Conservation (phyloP, 1,139 yeast genomes). For the Geotrichum cucujoidarum region DNA sequence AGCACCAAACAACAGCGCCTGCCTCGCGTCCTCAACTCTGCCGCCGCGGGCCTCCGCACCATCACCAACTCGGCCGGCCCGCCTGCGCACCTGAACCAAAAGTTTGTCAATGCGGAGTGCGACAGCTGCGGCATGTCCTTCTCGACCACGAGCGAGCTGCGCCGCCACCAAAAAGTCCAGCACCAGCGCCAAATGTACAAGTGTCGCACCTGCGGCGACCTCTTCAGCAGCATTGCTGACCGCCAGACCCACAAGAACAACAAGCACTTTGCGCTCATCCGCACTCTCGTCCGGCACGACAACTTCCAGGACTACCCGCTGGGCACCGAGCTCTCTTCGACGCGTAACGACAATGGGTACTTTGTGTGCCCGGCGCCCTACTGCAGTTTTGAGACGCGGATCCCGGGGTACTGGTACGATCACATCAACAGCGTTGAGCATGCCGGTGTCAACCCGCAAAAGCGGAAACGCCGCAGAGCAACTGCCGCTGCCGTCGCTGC, state of each 20-base stretch:
- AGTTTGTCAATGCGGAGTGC: background rate
- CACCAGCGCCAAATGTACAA: slow-evolving; percentile 28
- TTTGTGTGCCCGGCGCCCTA: slow-evolving; percentile 28
- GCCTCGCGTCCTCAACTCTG: background rate
- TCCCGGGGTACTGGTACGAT: slow-evolving; percentile 32
- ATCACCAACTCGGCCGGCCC: background rate
- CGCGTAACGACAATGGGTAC: slow-evolving; percentile 27
- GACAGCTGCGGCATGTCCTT: slow-evolving; percentile 26
- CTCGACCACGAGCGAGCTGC: slow-evolving; percentile 25
- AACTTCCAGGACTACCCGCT: slow-evolving; percentile 26
- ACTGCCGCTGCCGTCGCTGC: slow-evolving; percentile 2
- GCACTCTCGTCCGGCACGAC: slow-evolving; percentile 22
- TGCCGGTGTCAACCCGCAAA: slow-evolving; percentile 30
- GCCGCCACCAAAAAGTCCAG: slow-evolving; percentile 27
- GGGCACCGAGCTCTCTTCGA: slow-evolving; percentile 25
- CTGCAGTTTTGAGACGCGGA: slow-evolving; percentile 30
- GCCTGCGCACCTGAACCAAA: background rate
- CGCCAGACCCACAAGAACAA: slow-evolving; percentile 33
- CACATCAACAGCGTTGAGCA: slow-evolving; percentile 31
- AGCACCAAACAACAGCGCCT: background rate
- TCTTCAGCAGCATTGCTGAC: slow-evolving; percentile 30
- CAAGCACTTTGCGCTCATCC: slow-evolving; percentile 28
- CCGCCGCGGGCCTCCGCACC: slow-evolving; percentile 1
- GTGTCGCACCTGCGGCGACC: slow-evolving; percentile 32
- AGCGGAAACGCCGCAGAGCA: slow-evolving; percentile 16